phyloP scores from a whole-genome alignment of 495 filamentous ascomycete species.

The Xylaria grammica region DNA sequence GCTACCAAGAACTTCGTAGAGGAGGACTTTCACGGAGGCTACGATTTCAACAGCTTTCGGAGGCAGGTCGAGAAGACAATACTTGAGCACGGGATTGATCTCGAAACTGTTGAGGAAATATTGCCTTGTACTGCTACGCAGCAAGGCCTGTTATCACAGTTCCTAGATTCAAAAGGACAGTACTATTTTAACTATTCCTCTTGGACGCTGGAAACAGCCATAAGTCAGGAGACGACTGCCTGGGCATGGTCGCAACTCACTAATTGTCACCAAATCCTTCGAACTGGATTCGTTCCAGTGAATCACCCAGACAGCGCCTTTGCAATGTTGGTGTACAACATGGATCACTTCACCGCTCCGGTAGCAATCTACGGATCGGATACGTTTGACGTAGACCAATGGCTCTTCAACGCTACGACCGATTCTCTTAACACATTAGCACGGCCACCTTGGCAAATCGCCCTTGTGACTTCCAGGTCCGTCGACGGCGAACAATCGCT shows the following conservation, averaged over 20 bases:
- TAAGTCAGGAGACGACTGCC: constrained; percentile 38
- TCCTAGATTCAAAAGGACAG: constrained; percentile 56
- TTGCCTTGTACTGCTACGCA: constrained; percentile 71
- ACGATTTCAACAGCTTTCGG: constrained; percentile 50
- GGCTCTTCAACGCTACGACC: constrained; percentile 31
- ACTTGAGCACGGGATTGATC: constrained; percentile 4
- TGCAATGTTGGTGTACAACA: constrained; percentile 66
- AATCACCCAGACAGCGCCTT: constrained; percentile 63
- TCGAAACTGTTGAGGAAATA: constrained; percentile 46
- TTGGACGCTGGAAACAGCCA: constrained; percentile 43
- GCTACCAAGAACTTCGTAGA: not conserved
- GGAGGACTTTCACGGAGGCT: constrained; percentile 39
- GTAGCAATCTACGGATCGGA: constrained; percentile 17
- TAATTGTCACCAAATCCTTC: constrained; percentile 67
- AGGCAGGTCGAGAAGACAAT: constrained; percentile 34
- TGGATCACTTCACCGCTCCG: constrained; percentile 25
- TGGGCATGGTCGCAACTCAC: constrained; percentile 62
- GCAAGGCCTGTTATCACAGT: constrained; percentile 66
- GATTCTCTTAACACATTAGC: constrained; percentile 24
- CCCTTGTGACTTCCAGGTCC: constrained; percentile 24
- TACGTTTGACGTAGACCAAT: constrained; percentile 36
- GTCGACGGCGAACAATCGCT: constrained; percentile 23
- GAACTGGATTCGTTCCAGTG: constrained; percentile 70
- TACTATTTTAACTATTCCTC: constrained; percentile 68
- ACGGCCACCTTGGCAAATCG: constrained; percentile 38